Conservation (phyloP, 2,329 filamentous ascomycete genomes). For the Teratosphaeria zuluensis region DNA sequence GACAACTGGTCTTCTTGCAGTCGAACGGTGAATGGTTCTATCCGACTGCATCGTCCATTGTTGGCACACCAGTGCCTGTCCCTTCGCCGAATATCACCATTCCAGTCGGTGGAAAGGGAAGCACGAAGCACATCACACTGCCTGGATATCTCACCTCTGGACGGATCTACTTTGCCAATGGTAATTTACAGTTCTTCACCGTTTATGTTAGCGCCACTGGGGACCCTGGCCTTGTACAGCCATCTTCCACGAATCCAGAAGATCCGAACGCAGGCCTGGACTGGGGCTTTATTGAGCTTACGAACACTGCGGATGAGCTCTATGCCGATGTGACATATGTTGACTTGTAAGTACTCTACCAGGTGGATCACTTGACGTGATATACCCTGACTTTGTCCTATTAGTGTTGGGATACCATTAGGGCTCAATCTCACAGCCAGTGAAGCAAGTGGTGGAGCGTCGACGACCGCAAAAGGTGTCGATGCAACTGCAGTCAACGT, state of each 20-base stretch:
- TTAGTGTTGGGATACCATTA: slow-evolving; percentile 20
- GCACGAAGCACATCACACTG: slow-evolving; percentile 31
- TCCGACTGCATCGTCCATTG: slow-evolving; percentile 28
- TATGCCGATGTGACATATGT: slow-evolving; percentile 32
- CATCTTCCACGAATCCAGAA: slow-evolving; percentile 31
- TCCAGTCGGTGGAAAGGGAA: slow-evolving; percentile 28
- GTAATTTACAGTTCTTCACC: slow-evolving; percentile 35
- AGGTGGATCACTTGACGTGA: background rate
- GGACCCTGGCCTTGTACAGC: slow-evolving; percentile 36
- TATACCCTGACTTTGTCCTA: too few species aligned
- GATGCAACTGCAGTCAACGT: slow-evolving; percentile 44
- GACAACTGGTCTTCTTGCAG: slow-evolving; percentile 35
- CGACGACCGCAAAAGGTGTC: slow-evolving; percentile 49
- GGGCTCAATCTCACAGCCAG: slow-evolving; percentile 44
- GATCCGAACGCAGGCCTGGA: slow-evolving; percentile 33
- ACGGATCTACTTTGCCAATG: slow-evolving; percentile 39
- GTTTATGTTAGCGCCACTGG: slow-evolving; percentile 24
- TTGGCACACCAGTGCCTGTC: slow-evolving; percentile 28
- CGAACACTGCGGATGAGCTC: slow-evolving; percentile 35
- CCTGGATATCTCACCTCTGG: slow-evolving; percentile 34
- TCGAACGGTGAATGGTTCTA: slow-evolving; percentile 35
- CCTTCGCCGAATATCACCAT: slow-evolving; percentile 32
- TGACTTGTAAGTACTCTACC: slow-evolving; percentile 12
- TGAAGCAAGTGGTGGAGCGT: slow-evolving; percentile 35
- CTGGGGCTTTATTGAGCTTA: slow-evolving; percentile 39